A percentile compares a stretch with the other conserved stretches of the same genome.
phyloP scores from a whole-genome alignment of 2,329 filamentous ascomycete genomes.

The Dryadomyces quercus-mongolicae region DNA sequence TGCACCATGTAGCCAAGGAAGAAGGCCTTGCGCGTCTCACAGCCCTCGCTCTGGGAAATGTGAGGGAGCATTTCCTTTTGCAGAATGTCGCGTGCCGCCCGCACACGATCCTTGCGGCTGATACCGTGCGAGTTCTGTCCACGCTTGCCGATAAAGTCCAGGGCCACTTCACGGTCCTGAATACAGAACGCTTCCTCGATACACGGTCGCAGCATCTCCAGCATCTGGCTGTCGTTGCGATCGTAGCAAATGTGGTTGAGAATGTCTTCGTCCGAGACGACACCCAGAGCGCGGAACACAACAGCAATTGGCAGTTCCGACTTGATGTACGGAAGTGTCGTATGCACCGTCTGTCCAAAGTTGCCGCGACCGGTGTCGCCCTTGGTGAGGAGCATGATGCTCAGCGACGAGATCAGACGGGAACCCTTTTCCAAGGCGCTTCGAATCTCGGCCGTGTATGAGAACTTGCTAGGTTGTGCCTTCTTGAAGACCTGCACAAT shows the following conservation, averaged over 20 bases:
- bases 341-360: slow-evolving; percentile 79
- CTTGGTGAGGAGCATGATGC: slow-evolving; percentile 81
- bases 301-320: slow-evolving; percentile 86
- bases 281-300: slow-evolving; percentile 87
- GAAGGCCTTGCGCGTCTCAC: slow-evolving; percentile 92
- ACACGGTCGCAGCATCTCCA: slow-evolving; percentile 94
- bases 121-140: slow-evolving; percentile 60
- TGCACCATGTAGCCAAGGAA: slow-evolving; percentile 99
- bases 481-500: slow-evolving; percentile 99
- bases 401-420: slow-evolving; percentile 82
- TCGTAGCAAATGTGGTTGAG: slow-evolving; percentile 97
- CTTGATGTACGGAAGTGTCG: slow-evolving; percentile 88
- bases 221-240: slow-evolving; percentile 87
- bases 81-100: slow-evolving; percentile 85
- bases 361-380: slow-evolving; percentile 67
- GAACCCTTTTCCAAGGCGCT: slow-evolving; percentile 95
- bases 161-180: slow-evolving; percentile 84
- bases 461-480: slow-evolving; percentile 79
- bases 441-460: slow-evolving; percentile 89
- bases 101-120: slow-evolving; percentile 75
- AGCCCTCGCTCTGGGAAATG: slow-evolving; percentile 89
- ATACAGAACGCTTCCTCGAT: slow-evolving; percentile 96
- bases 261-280: slow-evolving; percentile 96
- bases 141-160: slow-evolving; percentile 93
- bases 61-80: slow-evolving; percentile 96